These are phyloP conservation scores for Nemania diffusa DNA, from an alignment of 2,329 filamentous ascomycete species.

Conservation along the genomic window DNA sequence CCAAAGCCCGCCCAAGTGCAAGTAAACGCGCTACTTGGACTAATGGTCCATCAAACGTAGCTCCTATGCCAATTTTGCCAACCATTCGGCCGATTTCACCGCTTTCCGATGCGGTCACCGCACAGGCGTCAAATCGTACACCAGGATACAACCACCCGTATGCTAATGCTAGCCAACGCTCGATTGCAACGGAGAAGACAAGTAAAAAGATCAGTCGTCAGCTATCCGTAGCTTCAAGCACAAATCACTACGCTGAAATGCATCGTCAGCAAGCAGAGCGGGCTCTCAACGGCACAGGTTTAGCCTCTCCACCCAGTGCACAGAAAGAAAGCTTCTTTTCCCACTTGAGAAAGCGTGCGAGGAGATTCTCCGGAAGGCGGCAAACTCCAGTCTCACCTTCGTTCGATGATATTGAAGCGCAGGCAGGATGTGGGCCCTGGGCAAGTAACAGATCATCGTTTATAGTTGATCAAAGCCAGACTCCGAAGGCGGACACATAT, in stretches of 20 bases:
- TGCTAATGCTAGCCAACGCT: slow-evolving; percentile 53
- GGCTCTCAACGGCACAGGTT: slow-evolving; percentile 83
- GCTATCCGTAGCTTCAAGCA: slow-evolving; percentile 89
- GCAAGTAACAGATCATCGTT: slow-evolving; percentile 86
- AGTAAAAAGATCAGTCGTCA: slow-evolving; percentile 95
- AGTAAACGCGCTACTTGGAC: slow-evolving; percentile 94
- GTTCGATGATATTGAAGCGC: slow-evolving; percentile 90
- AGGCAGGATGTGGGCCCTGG: slow-evolving; percentile 91
- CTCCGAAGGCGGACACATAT: slow-evolving; percentile 65
- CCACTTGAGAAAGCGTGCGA: slow-evolving; percentile 90
- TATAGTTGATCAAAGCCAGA: slow-evolving; percentile 70
- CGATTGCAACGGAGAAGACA: slow-evolving; percentile 65
- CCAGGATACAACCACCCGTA: slow-evolving; percentile 64
- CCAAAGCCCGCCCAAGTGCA: slow-evolving; percentile 63
- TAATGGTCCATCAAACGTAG: slow-evolving; percentile 80
- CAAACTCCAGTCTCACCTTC: slow-evolving; percentile 81
- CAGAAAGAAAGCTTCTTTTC: slow-evolving; percentile 99
- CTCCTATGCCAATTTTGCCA: slow-evolving; percentile 94
- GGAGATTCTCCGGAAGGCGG: slow-evolving; percentile 90
- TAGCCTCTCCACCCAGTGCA: slow-evolving; percentile 79
- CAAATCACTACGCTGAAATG: slow-evolving; percentile 90
- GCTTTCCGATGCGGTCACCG: slow-evolving; percentile 92
- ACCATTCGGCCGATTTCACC: slow-evolving; percentile 95
- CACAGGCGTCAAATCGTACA: slow-evolving; percentile 79
- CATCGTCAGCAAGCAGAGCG: slow-evolving; percentile 92